phyloP scores from a whole-genome alignment of 2,329 filamentous ascomycete species.

The Dendryphion nanum region DNA sequence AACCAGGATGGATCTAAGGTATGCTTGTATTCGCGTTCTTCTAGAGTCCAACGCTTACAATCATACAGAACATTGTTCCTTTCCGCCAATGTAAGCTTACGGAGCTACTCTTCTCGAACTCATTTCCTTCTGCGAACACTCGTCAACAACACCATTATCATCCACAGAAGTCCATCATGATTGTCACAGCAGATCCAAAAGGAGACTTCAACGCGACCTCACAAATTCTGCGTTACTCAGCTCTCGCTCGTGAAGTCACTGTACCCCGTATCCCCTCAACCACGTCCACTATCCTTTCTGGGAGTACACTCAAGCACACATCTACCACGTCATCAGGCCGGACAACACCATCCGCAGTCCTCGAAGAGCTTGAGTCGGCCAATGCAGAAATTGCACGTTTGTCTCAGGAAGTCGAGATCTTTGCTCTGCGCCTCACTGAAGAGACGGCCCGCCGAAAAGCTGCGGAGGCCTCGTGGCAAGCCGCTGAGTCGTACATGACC shows the following conservation, averaged over 20 bases:
- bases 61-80: conserved; percentile 64
- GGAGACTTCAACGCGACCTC: conserved; percentile 97
- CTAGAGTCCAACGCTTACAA: neutral
- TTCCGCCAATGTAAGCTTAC: conserved; percentile 58
- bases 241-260: conserved; percentile 87
- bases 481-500: conserved; percentile 62
- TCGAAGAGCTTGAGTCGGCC: conserved; percentile 76
- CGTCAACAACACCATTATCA: conserved; percentile 44
- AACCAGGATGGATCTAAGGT: conserved; percentile 72
- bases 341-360: conserved; percentile 44
- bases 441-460: conserved; percentile 70
- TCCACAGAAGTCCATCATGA: conserved; percentile 89
- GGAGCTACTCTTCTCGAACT: conserved; percentile 53
- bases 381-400: conserved; percentile 80
- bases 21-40: conserved; percentile 15
- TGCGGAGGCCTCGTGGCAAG: conserved; percentile 70
- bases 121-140: conserved; percentile 45
- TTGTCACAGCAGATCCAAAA: conserved; percentile 88
- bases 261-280: conserved; percentile 85
- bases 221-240: conserved; percentile 92
- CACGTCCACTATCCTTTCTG: conserved; percentile 63
- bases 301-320: conserved; percentile 29
- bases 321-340: conserved; percentile 43
- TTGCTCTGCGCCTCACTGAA: conserved; percentile 66
- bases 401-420: conserved; percentile 71